Percentiles rank a stretch among this genome's conserved stretches.
These are phyloP conservation scores for Giardia muris DNA, from an alignment of 208 protist species.

Conservation along the genomic window DNA sequence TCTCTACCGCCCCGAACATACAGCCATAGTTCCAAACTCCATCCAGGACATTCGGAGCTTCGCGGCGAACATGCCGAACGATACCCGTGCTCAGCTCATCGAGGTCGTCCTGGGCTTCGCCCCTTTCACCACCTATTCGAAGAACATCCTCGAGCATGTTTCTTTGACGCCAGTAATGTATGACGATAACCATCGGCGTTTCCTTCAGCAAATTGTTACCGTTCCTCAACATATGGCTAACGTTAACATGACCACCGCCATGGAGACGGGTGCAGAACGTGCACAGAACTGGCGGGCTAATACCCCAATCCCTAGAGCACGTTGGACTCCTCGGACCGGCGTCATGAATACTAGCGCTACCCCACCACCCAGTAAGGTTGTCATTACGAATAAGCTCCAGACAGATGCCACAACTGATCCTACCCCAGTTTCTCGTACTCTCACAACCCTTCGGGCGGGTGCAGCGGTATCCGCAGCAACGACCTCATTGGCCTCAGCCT, in stretches of 20 bases:
- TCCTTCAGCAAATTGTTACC: background rate
- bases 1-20: background rate
- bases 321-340: background rate
- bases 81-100: background rate
- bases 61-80: background rate
- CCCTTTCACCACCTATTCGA: background rate
- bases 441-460: background rate
- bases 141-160: background rate
- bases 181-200: background rate
- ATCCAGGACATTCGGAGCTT: background rate
- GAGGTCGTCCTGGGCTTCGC: background rate
- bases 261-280: no score
- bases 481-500: background rate
- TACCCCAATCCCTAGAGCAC: no score
- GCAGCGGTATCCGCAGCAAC: background rate
- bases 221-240: no score
- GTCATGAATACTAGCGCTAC: background rate
- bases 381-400: no score
- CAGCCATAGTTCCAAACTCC: background rate
- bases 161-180: background rate
- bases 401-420: no score
- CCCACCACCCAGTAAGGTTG: no score
- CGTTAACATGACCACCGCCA: no score
- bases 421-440: background rate
- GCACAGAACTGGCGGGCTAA: no score